Percentiles rank a stretch among this genome's conserved stretches.
Conservation (phyloP, 768 basidiomycete species). For the Amanita inopinata region DNA sequence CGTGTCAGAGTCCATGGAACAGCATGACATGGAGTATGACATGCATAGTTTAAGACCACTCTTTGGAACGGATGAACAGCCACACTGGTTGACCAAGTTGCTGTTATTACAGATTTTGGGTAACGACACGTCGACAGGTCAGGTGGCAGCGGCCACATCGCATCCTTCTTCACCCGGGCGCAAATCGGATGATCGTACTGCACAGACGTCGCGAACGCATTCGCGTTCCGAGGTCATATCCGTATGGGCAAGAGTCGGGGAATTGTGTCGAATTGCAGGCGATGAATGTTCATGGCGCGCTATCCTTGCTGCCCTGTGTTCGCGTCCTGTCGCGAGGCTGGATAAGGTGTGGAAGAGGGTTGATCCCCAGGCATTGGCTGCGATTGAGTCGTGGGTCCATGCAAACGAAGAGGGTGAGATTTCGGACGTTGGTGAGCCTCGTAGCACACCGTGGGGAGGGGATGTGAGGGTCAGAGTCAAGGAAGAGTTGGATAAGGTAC, state of each 20-base stretch:
- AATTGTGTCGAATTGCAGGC: constrained; percentile 59
- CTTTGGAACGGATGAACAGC: constrained; percentile 59
- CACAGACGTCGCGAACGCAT: constrained; percentile 49
- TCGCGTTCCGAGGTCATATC: constrained; percentile 65
- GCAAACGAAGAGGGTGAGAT: constrained; percentile 21
- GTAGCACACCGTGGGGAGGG: constrained; percentile 63
- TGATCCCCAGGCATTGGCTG: constrained; percentile 43
- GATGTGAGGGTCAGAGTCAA: constrained; percentile 37
- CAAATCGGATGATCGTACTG: constrained; percentile 24
- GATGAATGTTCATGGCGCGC: constrained; percentile 79
- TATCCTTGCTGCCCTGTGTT: constrained; percentile 60
- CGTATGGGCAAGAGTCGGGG: constrained; percentile 65
- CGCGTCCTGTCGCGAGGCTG: constrained; percentile 63
- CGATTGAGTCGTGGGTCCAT: constrained; percentile 63
- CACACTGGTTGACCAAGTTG: constrained; percentile 76
- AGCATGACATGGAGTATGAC: constrained; percentile 10
- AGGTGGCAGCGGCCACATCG: constrained; percentile 1
- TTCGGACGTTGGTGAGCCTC: constrained; percentile 28
- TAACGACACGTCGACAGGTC: constrained; percentile 36
- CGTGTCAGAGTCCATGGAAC: constrained; percentile 8
- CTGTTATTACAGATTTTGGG: constrained; percentile 64
- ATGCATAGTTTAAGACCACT: constrained; percentile 24
- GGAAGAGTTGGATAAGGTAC: constrained; percentile 36
- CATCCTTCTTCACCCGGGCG: constrained; percentile 19
- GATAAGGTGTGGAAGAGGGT: constrained; percentile 78